Evolutionary conservation across 805 yeast genomes (phyloP).

Genomic region (Pichia insulana): DNA sequence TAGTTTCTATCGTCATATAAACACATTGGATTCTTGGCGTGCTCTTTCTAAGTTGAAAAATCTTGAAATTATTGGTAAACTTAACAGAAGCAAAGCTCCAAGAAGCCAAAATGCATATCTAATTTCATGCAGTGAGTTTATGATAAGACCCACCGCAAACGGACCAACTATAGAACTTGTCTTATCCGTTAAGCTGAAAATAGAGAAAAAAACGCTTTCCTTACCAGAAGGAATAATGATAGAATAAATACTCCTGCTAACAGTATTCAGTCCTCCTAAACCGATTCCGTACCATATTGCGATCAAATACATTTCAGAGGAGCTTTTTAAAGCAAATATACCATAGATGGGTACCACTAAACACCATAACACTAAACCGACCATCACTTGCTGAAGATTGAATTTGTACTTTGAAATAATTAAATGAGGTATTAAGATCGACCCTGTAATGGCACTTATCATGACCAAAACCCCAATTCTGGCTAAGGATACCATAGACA

Average conservation of each 20-base stretch:
- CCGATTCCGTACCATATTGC: slow-evolving; percentile 73
- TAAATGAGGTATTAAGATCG: slow-evolving; percentile 44
- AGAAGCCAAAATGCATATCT: slow-evolving; percentile 64
- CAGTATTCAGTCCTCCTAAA: slow-evolving; percentile 63
- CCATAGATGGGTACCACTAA: slow-evolving; percentile 67
- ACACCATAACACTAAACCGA: slow-evolving; percentile 50
- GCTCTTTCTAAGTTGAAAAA: slow-evolving; percentile 35
- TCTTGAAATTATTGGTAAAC: slow-evolving; percentile 47
- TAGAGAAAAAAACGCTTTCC: slow-evolving; percentile 67
- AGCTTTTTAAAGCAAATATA: slow-evolving; percentile 51
- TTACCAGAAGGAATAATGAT: slow-evolving; percentile 65
- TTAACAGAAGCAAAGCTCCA: slow-evolving; percentile 40
- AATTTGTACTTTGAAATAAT: slow-evolving; percentile 30
- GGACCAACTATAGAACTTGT: slow-evolving; percentile 76
- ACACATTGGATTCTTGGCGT: slow-evolving; percentile 1
- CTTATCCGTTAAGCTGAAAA: slow-evolving; percentile 71
- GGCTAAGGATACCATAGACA: slow-evolving; percentile 61
- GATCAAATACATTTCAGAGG: slow-evolving; percentile 58
- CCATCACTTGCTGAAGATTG: slow-evolving; percentile 40
- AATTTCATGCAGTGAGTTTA: slow-evolving; percentile 66
- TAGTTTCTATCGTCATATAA: neutral
- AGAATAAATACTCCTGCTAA: slow-evolving; percentile 60
- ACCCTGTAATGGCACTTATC: slow-evolving; percentile 59
- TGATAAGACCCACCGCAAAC: slow-evolving; percentile 57
- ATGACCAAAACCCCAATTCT: slow-evolving; percentile 58